A percentile compares a stretch with the other conserved stretches of the same genome.
Evolutionary conservation across 192 early-diverging fungal species (phyloP).

Genomic region (Anaeromyces robustus): DNA sequence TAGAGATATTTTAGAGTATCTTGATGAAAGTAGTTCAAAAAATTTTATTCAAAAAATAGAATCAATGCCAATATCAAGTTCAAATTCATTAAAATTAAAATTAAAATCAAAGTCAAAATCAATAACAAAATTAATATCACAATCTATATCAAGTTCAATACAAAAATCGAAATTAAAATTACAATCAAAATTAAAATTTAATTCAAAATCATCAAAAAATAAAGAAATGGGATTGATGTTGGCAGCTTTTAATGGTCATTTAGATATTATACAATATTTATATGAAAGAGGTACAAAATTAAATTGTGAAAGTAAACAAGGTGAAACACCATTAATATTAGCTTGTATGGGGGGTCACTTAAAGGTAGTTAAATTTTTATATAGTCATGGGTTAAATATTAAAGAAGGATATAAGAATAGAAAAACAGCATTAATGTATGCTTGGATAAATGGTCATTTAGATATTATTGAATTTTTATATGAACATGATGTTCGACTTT

Average conservation of each 20-base stretch:
- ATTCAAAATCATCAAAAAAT: not conserved
- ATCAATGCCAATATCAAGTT: too few relatives aligned
- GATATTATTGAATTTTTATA: not conserved
- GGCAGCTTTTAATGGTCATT: not conserved
- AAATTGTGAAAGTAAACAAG: not conserved
- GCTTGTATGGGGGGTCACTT: not conserved
- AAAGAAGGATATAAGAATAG: not conserved
- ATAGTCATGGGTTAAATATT: not conserved
- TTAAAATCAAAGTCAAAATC: too few relatives aligned
- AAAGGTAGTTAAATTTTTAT: not conserved
- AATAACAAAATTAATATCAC: too few relatives aligned
- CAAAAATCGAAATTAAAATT: too few relatives aligned
- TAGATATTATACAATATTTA: not conserved
- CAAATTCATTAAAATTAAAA: too few relatives aligned
- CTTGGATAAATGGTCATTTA: not conserved
- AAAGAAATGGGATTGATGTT: not conserved
- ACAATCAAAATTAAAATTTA: not conserved
- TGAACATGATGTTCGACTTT: not conserved
- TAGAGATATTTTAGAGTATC: not conserved
- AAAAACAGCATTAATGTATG: not conserved
- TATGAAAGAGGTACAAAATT: not conserved
- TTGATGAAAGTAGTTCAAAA: not conserved
- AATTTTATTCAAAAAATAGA: too few relatives aligned
- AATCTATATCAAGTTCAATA: too few relatives aligned
- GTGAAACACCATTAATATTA: not conserved